Conservation (phyloP, 164 flowering plant species). For the Santalum album region DNA sequence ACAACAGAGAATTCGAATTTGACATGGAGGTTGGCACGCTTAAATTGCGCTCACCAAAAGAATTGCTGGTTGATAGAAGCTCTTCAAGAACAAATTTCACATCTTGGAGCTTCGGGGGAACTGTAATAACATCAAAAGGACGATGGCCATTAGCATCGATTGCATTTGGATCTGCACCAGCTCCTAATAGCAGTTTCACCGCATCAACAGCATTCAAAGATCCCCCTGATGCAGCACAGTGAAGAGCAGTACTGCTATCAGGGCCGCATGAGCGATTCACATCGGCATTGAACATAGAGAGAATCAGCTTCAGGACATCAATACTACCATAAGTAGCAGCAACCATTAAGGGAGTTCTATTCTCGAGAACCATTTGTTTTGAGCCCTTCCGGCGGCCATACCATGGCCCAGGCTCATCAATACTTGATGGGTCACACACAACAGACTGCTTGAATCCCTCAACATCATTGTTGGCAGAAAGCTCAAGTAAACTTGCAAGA, state of each 20-base stretch:
- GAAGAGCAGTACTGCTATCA: constrained; percentile 79
- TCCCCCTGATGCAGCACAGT: constrained; percentile 93
- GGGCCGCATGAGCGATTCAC: constrained; percentile 55
- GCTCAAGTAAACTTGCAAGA: constrained; percentile 66
- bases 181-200: constrained; percentile 56
- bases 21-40: constrained; percentile 26
- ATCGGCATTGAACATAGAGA: constrained; percentile 48
- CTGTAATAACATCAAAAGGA: constrained; percentile 64
- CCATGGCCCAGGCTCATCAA: constrained; percentile 79
- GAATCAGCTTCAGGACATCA: constrained; percentile 59
- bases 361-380: constrained; percentile 71
- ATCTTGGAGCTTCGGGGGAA: constrained; percentile 43
- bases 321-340: constrained; percentile 90
- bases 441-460: constrained; percentile 49
- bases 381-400: constrained; percentile 79
- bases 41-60: constrained; percentile 23
- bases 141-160: constrained; percentile 56
- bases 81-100: constrained; percentile 40
- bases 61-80: constrained; percentile 37
- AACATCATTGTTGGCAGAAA: constrained; percentile 80
- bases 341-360: constrained; percentile 88
- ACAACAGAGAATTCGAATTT: constrained; percentile 42
- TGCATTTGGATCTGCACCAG: constrained; percentile 70
- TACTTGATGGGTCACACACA: constrained; percentile 40
- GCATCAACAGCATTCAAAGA: constrained; percentile 55